Base-by-base conservation (phyloP, 2,329 filamentous ascomycete genomes). In the Venturia aucupariae region DNA sequence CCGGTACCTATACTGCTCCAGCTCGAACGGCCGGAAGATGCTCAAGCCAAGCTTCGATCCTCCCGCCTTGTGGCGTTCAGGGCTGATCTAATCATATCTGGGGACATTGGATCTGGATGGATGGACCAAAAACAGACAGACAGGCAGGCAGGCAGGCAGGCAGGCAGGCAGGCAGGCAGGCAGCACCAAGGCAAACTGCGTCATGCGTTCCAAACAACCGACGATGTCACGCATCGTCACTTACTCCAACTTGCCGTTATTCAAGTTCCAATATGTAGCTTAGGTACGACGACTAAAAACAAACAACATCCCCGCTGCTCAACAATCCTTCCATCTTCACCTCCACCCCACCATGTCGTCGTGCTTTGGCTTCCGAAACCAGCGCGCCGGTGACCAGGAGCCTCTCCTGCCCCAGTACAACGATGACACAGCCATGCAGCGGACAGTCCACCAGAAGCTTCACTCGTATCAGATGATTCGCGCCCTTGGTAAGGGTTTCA, bases 401-500 rank as follows among this genome's bases (percentile, higher is more conserved):
- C 92, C 92, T 67, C 82, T 96, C 65, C 85, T 96, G 60, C 90
- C 92, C 65, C 87, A 86, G 70, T 94, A 94, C 80, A 81, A 86
- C 70, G 88, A 95, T 75, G 90, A 94, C 71, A 96, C 92, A 0
- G 78, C 81, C 39, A 79, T 92, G 63, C 90, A 96, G 81, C 82
- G 86, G 60, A 81, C 86, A 70, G 82, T 96, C 65, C 90, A 93
- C 72, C 86, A 93, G 75, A 97, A 96, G 80, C 83, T 97, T 66
- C 93, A 96, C 77, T 88, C 88, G 32, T 97, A 96, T 73, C 91
- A 96, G 80, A 96, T 96, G 88, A 74, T 92, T 35, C 84, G 90
- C 63, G 93, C 93, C 64, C 75, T 97, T 11, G 84, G 84, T 1
- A 85, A 90, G 71, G 93, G 93, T 6, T 97, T 87, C 76, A 92